Evolutionary conservation across 495 filamentous ascomycete genomes (phyloP).

Genomic region (Endocarpon pusillum): DNA sequence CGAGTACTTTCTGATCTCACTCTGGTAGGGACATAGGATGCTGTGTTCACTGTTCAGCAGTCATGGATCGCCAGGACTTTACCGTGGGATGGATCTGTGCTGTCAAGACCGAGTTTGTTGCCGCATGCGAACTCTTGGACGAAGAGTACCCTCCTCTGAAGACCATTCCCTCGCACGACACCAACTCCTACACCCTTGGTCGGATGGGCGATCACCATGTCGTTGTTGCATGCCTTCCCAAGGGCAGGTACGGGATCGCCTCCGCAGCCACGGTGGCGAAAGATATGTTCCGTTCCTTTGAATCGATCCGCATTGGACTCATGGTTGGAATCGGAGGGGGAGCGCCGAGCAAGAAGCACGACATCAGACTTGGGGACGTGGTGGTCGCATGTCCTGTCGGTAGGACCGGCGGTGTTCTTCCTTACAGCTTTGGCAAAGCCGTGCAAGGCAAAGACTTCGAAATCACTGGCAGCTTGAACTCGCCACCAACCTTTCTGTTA

Average conservation of each 20-base stretch:
- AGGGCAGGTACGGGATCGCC: neutral
- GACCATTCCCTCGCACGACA: too few relatives aligned
- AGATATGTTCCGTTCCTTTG: neutral
- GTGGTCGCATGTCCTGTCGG: slow-evolving; percentile 17
- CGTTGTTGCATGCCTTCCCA: slow-evolving; percentile 13
- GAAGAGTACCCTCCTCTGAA: too few relatives aligned
- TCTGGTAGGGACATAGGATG: too few relatives aligned
- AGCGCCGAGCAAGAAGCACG: slow-evolving; percentile 15
- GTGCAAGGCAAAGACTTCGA: too few relatives aligned
- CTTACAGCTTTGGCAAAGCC: too few relatives aligned
- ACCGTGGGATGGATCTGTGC: slow-evolving; percentile 34
- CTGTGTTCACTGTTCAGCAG: too few relatives aligned
- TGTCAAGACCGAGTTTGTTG: slow-evolving; percentile 18
- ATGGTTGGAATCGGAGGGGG: slow-evolving; percentile 31
- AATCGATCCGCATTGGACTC: slow-evolving; percentile 17
- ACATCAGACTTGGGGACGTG: slow-evolving; percentile 27
- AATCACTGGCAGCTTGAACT: neutral
- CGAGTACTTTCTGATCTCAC: too few relatives aligned
- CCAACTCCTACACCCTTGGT: slow-evolving; percentile 19
- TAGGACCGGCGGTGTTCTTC: slow-evolving; percentile 16
- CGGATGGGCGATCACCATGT: slow-evolving; percentile 22
- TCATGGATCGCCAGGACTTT: slow-evolving; percentile 15
- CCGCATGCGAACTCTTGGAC: slow-evolving; percentile 23
- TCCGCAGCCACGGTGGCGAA: neutral
- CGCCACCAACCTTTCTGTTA: neutral